Conservation (phyloP, 2,329 filamentous ascomycete genomes). For the Pseudogymnoascus sp. region DNA sequence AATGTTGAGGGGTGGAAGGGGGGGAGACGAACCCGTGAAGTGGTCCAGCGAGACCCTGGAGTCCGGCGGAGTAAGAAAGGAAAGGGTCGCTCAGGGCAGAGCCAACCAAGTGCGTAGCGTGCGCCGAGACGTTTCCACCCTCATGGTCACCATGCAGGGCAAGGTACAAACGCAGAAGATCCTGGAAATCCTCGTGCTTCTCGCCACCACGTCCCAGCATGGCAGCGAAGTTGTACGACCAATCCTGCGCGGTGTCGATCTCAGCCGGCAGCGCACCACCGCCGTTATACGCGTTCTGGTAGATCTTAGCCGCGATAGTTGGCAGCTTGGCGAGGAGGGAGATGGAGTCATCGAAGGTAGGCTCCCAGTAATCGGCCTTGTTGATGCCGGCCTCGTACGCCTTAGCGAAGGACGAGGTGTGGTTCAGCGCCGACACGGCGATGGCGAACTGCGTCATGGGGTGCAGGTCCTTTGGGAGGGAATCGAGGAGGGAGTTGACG, state of each 20-base stretch:
- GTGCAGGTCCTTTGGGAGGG: constrained; percentile 82
- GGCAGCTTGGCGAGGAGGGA: constrained; percentile 91
- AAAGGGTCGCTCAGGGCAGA: constrained; percentile 91
- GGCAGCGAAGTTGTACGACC: constrained; percentile 97
- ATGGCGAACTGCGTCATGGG: constrained; percentile 98
- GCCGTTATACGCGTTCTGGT: constrained; percentile 76
- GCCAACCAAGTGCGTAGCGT: constrained; percentile 89
- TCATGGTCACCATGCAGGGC: constrained; percentile 97
- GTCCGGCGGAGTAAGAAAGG: constrained; percentile 89
- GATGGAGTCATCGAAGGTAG: constrained; percentile 92
- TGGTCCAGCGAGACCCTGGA: constrained; percentile 91
- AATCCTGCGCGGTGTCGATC: constrained; percentile 80
- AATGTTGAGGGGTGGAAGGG: constrained; percentile 8
- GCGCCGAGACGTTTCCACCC: constrained; percentile 93
- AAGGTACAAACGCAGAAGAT: constrained; percentile 86
- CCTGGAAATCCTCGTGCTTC: constrained; percentile 89
- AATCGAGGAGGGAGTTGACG: constrained; percentile 78
- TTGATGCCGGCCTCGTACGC: constrained; percentile 82
- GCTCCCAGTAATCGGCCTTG: constrained; percentile 99
- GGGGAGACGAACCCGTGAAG: constrained; percentile 56
- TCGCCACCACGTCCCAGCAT: constrained; percentile 86
- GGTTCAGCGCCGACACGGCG: constrained; percentile 90
- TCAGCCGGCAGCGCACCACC: constrained; percentile 67
- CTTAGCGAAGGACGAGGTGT: constrained; percentile 87
- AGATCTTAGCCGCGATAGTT: constrained; percentile 93